phyloP scores from a whole-genome alignment of 176 grass and related monocot genomes.

The Carex parvula region DNA sequence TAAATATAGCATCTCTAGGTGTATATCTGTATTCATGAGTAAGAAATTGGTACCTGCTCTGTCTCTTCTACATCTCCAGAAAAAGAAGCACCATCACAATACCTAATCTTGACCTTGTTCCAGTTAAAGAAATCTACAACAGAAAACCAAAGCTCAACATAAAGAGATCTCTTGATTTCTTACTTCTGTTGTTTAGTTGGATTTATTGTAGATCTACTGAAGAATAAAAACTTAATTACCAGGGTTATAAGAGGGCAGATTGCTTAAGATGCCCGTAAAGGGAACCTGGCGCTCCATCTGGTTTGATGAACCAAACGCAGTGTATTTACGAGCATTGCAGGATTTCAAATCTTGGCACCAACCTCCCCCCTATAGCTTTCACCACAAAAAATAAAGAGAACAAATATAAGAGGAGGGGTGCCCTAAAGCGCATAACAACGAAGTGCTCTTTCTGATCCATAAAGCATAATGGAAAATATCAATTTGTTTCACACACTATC shows the following conservation, averaged over 20 bases:
- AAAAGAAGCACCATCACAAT: slow-evolving; percentile 78
- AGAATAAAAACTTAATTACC: slow-evolving; percentile 30
- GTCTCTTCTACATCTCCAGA: slow-evolving; percentile 51
- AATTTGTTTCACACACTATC: not conserved
- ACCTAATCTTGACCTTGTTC: slow-evolving; percentile 68
- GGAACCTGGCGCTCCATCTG: slow-evolving; percentile 36
- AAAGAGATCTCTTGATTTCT: not conserved
- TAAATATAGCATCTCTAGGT: not conserved
- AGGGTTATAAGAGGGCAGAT: slow-evolving; percentile 39
- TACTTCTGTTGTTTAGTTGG: not conserved
- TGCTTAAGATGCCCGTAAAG: slow-evolving; percentile 65
- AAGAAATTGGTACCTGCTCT: slow-evolving; percentile 26
- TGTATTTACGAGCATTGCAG: slow-evolving; percentile 41
- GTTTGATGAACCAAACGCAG: slow-evolving; percentile 41
- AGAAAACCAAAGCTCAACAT: slow-evolving; percentile 18
- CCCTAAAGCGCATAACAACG: not conserved
- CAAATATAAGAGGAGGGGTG: not conserved
- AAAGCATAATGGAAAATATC: not conserved
- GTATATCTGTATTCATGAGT: not conserved
- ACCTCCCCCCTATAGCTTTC: slow-evolving; percentile 49
- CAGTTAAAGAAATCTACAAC: slow-evolving; percentile 70
- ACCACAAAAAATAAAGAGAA: not conserved
- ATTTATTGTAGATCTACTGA: not conserved
- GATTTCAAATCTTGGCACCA: slow-evolving; percentile 47
- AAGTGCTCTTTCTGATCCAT: not conserved